phyloP scores from a whole-genome alignment of 2,329 filamentous ascomycete species.

The Alternaria viburni region DNA sequence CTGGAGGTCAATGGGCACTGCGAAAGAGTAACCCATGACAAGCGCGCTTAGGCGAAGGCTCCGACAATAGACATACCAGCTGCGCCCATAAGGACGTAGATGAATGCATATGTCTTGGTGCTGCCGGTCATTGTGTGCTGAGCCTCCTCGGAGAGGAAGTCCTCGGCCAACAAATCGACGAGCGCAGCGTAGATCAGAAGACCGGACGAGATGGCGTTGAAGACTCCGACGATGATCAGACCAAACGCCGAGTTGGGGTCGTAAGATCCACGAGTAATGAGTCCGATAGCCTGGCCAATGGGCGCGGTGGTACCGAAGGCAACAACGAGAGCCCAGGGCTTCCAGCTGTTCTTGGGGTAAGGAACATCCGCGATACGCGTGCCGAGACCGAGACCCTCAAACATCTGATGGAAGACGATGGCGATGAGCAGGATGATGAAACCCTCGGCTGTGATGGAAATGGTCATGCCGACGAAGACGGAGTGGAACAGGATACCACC shows the following conservation, averaged over 20 bases:
- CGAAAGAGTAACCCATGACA: background rate
- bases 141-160: constrained; percentile 63
- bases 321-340: constrained; percentile 67
- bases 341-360: constrained; percentile 62
- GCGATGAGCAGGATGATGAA: constrained; percentile 66
- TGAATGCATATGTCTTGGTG: constrained; percentile 62
- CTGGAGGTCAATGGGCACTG: background rate
- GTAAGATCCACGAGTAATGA: constrained; percentile 63
- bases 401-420: constrained; percentile 68
- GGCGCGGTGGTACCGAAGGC: constrained; percentile 70
- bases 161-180: constrained; percentile 68
- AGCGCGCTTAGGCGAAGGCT: constrained; percentile 6
- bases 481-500: constrained; percentile 70
- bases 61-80: constrained; percentile 41
- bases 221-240: constrained; percentile 68
- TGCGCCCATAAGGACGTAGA: constrained; percentile 47
- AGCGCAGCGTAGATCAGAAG: constrained; percentile 67
- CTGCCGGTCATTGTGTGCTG: constrained; percentile 58
- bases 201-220: constrained; percentile 70
- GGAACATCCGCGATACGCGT: constrained; percentile 66
- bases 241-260: constrained; percentile 69
- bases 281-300: constrained; percentile 69
- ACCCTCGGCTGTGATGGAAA: constrained; percentile 64
- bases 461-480: constrained; percentile 67
- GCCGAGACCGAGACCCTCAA: constrained; percentile 68